A percentile compares a stretch with the other conserved stretches of the same genome.
These are phyloP conservation scores for Lichina pygmaea DNA, from an alignment of 495 filamentous ascomycete genomes.

Conservation along the genomic window DNA sequence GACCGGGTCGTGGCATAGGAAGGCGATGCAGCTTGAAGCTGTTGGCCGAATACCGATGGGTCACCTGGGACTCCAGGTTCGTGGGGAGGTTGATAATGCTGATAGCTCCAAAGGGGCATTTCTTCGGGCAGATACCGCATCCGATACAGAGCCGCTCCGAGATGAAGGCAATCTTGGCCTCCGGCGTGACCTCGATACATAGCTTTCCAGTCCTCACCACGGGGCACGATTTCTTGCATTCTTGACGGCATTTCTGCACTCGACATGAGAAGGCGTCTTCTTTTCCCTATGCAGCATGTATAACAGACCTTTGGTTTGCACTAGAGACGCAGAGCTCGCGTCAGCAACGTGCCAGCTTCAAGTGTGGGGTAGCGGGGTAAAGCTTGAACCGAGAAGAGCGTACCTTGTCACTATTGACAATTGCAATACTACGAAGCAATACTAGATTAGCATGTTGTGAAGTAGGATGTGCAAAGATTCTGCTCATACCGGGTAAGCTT, in stretches of 20 bases:
- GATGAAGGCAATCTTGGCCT: constrained; percentile 93
- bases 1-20: constrained; percentile 81
- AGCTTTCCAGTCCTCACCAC: constrained; percentile 93
- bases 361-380: constrained; percentile 4
- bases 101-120: constrained; percentile 97
- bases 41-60: constrained; percentile 94
- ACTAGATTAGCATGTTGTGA: constrained; percentile 11
- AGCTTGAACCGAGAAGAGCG: constrained; percentile 8
- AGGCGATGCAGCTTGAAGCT: constrained; percentile 97
- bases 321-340: constrained; percentile 15
- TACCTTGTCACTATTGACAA: constrained; percentile 93
- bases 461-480: not conserved
- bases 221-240: constrained; percentile 98
- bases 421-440: constrained; percentile 50
- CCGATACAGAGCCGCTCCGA: constrained; percentile 87
- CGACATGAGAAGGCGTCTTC: constrained; percentile 1
- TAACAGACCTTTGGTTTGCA: constrained; percentile 71
- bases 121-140: constrained; percentile 97
- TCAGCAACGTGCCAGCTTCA: not conserved
- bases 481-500: constrained; percentile 49
- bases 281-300: not conserved
- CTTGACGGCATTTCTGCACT: constrained; percentile 69
- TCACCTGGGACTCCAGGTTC: constrained; percentile 91
- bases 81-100: constrained; percentile 98
- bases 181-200: constrained; percentile 75